A percentile compares a stretch with the other conserved stretches of the same genome.
These are phyloP conservation scores for Alisma plantagoaquatica DNA, from an alignment of 106 monocot species.

Conservation along the genomic window DNA sequence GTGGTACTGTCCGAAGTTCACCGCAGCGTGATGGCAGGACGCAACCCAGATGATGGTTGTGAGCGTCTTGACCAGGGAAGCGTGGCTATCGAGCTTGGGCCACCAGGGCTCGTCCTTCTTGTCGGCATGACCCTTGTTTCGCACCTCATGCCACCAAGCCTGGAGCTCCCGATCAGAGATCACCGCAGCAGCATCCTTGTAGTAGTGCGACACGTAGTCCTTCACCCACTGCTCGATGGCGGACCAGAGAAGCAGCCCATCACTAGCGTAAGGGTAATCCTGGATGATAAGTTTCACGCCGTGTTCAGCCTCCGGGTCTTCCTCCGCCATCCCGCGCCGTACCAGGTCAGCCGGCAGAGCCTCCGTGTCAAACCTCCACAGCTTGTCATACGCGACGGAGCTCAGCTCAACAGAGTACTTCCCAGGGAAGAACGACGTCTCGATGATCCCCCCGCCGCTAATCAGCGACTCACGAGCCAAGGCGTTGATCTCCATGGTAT, in stretches of 20 bases:
- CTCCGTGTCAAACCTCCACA: constrained; percentile 29
- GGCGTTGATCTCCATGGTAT: constrained; percentile 33
- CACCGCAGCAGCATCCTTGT: constrained; percentile 3
- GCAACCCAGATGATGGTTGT: constrained; percentile 35
- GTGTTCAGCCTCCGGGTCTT: constrained; percentile 14
- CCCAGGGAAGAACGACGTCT: constrained; percentile 17
- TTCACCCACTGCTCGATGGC: constrained; percentile 23
- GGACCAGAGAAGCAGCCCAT: constrained; percentile 34
- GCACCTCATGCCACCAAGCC: constrained; percentile 26
- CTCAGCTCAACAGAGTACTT: constrained; percentile 31
- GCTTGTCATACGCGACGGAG: constrained; percentile 15
- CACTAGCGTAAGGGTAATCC: constrained; percentile 40
- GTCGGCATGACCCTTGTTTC: constrained; percentile 22
- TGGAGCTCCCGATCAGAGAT: constrained; percentile 28
- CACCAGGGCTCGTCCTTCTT: constrained; percentile 28
- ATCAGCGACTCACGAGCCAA: constrained; percentile 28
- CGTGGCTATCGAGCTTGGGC: constrained; percentile 10
- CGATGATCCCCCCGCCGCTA: constrained; percentile 30
- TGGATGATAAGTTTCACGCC: constrained; percentile 22
- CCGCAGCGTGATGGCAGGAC: constrained; percentile 25
- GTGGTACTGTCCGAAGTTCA: constrained; percentile 35
- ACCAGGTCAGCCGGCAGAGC: constrained; percentile 26
- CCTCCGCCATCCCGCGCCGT: constrained; percentile 29
- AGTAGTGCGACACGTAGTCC: constrained; percentile 28
- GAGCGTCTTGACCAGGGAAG: constrained; percentile 7